Evolutionary conservation across 495 filamentous ascomycete species (phyloP).

Genomic region (Talaromyces stipitatus): DNA sequence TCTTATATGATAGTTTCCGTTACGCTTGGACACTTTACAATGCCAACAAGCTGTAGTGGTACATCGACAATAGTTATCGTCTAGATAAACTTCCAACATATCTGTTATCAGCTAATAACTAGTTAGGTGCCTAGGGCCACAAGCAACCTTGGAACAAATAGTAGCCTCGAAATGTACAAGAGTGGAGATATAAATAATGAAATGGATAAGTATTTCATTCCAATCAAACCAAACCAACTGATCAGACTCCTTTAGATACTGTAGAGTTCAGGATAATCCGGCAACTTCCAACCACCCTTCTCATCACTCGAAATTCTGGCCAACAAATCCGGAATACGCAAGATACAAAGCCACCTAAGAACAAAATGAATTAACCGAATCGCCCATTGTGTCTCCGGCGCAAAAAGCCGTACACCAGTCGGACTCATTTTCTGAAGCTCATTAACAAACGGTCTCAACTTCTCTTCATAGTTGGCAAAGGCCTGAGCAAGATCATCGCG

Average conservation of each 20-base stretch:
- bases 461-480: constrained; percentile 17
- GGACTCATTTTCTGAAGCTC: constrained; percentile 20
- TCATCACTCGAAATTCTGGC: constrained; percentile 12
- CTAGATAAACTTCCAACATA: too few species aligned
- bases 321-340: constrained; percentile 17
- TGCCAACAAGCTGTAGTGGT: too few species aligned
- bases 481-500: constrained; percentile 15
- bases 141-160: too few species aligned
- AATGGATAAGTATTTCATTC: too few species aligned
- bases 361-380: constrained; percentile 19
- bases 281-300: constrained; percentile 18
- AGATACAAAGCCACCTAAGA: constrained; percentile 9
- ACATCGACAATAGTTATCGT: too few species aligned
- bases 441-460: constrained; percentile 21
- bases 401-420: constrained; percentile 6
- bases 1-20: too few species aligned
- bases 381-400: constrained; percentile 18
- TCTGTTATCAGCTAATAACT: too few species aligned
- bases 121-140: too few species aligned
- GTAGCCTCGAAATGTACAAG: not conserved
- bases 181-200: too few species aligned
- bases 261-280: constrained; percentile 14
- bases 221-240: not conserved
- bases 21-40: too few species aligned
- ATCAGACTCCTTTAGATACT: not conserved